phyloP scores from a whole-genome alignment of 2,329 filamentous ascomycete genomes.

The Penicillium sp. region DNA sequence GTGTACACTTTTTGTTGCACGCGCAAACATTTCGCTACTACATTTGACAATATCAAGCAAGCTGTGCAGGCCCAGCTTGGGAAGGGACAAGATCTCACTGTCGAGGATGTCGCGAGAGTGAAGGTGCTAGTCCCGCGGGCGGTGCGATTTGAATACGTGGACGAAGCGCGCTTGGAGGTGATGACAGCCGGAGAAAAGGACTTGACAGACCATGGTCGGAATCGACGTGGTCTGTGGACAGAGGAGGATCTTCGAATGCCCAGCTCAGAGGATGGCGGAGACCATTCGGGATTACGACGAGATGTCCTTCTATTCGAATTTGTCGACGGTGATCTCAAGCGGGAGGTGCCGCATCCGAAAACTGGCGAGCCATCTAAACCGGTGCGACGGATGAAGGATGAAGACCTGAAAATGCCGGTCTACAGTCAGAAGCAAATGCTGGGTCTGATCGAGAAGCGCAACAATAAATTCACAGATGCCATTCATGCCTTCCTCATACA shows the following conservation, averaged over 20 bases:
- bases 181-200: constrained; percentile 58
- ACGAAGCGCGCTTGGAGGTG: constrained; percentile 77
- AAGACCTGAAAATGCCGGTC: constrained; percentile 85
- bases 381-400: constrained; percentile 66
- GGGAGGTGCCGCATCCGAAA: constrained; percentile 68
- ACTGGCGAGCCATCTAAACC: constrained; percentile 70
- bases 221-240: constrained; percentile 40
- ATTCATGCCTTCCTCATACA: constrained; percentile 73
- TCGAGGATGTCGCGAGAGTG: constrained; percentile 80
- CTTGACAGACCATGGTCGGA: constrained; percentile 64
- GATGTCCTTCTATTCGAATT: constrained; percentile 91
- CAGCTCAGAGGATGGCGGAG: background rate
- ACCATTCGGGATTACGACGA: constrained; percentile 39
- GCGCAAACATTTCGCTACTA: constrained; percentile 86
- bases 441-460: constrained; percentile 82
- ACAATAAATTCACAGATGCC: constrained; percentile 74
- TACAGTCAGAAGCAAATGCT: constrained; percentile 92
- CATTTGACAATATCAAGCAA: constrained; percentile 80
- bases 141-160: constrained; percentile 81
- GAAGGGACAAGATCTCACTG: constrained; percentile 55
- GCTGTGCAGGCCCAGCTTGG: constrained; percentile 82
- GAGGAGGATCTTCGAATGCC: constrained; percentile 15
- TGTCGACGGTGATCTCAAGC: constrained; percentile 83
- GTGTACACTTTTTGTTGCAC: constrained; percentile 95
- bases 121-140: constrained; percentile 72